phyloP scores from a whole-genome alignment of 768 basidiomycete genomes.

The Mycena leptocephala region DNA sequence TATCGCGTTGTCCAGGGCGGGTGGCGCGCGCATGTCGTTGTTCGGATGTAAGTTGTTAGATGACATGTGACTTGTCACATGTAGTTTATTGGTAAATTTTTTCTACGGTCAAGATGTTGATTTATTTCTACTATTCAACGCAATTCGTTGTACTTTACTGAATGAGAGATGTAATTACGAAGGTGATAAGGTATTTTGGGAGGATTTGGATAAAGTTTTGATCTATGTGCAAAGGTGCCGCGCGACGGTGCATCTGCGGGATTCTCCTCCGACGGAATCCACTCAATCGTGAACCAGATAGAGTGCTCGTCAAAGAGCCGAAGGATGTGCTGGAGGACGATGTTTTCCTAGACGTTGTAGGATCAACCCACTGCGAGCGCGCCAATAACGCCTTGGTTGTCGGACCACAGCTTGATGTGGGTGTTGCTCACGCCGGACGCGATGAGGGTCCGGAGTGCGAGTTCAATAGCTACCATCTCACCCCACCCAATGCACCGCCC shows the following conservation, averaged over 20 bases:
- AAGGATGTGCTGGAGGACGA: constrained; percentile 47
- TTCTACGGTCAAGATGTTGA: no score
- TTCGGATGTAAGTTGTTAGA: no score
- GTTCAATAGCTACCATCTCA: constrained; percentile 61
- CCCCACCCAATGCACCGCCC: constrained; percentile 59
- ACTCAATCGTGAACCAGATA: constrained; percentile 44
- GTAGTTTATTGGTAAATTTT: no score
- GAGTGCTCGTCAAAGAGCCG: constrained; percentile 35
- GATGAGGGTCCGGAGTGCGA: constrained; percentile 53
- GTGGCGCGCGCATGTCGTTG: no score
- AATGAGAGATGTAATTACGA: not conserved
- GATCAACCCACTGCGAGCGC: constrained; percentile 46
- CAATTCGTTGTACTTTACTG: not conserved
- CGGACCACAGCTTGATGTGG: constrained; percentile 54
- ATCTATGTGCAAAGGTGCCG: constrained; percentile 36
- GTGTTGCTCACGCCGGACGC: constrained; percentile 37
- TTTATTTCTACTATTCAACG: no score
- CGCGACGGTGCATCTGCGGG: constrained; percentile 54
- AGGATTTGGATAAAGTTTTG: not conserved
- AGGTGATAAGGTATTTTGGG: not conserved
- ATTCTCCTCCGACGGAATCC: constrained; percentile 51
- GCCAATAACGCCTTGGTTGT: constrained; percentile 59
- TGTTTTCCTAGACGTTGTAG: constrained; percentile 41
- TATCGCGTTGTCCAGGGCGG: no score
- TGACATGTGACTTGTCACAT: no score